Evolutionary conservation across 2,329 filamentous ascomycete species (phyloP), one percentile per base, ranked within the genome.

Genomic region (Diaporthe australafricana): DNA sequence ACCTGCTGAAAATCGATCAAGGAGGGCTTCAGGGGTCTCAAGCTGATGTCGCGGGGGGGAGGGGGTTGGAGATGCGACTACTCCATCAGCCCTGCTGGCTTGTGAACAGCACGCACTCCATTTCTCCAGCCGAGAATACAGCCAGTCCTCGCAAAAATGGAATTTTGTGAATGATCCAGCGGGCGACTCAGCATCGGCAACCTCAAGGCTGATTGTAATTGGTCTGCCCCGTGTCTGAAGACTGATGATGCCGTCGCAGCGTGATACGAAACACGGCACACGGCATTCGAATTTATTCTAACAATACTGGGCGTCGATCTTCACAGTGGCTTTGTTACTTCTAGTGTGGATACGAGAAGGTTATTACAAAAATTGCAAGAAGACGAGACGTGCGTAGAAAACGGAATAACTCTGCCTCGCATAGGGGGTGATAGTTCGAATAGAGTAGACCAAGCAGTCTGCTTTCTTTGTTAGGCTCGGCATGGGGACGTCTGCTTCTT

Each of bases 11-110:
- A 25, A 0, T 50, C 14, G 5, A 22, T 48, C 11, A 50, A 50
- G 6, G 4, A 1, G 9, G 9, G 0, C 3, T 50, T 25, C 14
- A 12, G 8, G 9, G n/a, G 4, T 14, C 25, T 6, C 9, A 1
- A 25, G 11, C 22, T 50, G 32, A 35, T 35, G 47, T 25, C 8
- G 5, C 22, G 45, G 45, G 27, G 11, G 11, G 16, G 32, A 14
- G 20, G n/a, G 3, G 12, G 22, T 50, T n/a, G 12, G 25, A 52
- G 22, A 30, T 52, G 8, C 48, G n/a, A 16, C 50, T 53, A 14
- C 17, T 17, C 7, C 27, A 8, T 1, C 53, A 55, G 22, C 22
- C 17, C 8, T 7, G 3, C 32, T 5, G 16, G 30, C 2, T 17
- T 55, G 6, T 9, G 4, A 38, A 5, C 30, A n/a, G 6, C 3